Evolutionary conservation across 2,329 filamentous ascomycete species (phyloP), one percentile per base, ranked within the genome.

Genomic region (Penicillium oxalicum): DNA sequence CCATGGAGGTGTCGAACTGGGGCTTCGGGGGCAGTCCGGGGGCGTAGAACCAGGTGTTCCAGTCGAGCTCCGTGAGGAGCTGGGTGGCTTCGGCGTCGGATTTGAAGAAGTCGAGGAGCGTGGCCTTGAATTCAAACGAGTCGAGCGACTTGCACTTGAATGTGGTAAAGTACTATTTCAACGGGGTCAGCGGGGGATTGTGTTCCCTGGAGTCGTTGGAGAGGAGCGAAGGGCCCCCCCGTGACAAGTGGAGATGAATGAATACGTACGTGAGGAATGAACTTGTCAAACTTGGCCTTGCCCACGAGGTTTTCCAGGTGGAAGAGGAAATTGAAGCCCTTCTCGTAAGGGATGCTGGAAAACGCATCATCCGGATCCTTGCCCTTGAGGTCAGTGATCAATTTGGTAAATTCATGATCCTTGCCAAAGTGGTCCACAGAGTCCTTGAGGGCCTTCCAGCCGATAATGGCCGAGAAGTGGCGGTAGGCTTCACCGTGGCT

Each of bases 281-380:
- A 98, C 60, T 83, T 86, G 76, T 97, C 88, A 74, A 93, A 98
- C 66, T 87, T 86, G n/a, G 85, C 78, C 52, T 87, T 86, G 33
- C 89, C 88, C 4, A 97, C 79, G 1, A 95, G 75, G 40, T 85
- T 86, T 62, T 98, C 93, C 11, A 98, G 82, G 61, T 91, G 84
- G 69, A 90, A 96, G 40, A 98, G 77, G 69, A 97, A 94, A 64
- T 88, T 87, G 71, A 95, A 97, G 3, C 91, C 91, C 72, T 98
- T 97, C 67, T 97, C 91, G 62, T 98, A 98, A 0, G 93, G 90
- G 32, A 97, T 77, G 26, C 82, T 87, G 58, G 87, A 94, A 73
- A 97, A 98, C 1, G 91, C 88, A 68, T 98, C 93, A 67, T 97
- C 93, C 0, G 93, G 93, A 61, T 97, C 91, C 57, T 93, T 85